Evolutionary conservation across 1,284 basidiomycete genomes (phyloP), one percentile per base, ranked within the genome.

Genomic region (Malassezia japonica): DNA sequence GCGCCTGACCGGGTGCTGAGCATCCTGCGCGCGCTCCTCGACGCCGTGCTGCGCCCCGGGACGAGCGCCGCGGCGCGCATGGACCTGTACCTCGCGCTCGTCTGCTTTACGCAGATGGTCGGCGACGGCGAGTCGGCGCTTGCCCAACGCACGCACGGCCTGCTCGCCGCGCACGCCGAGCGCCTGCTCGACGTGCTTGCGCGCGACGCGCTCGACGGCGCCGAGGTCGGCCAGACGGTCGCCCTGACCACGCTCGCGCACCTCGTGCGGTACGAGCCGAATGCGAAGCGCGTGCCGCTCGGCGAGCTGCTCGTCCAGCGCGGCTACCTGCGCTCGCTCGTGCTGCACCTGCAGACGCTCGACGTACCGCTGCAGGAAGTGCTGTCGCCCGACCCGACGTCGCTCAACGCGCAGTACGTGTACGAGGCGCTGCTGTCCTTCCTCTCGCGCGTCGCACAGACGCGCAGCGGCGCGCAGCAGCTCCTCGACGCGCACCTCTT

Each of bases 151-250:
- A 83, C 82, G 7, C 53, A 53, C 24, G 50, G 74, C 85, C 7
- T 85, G 46, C 75, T 80, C 27, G 77, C 82, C 49, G 56, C 71
- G 1, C 70, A 74, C 29, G 74, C 75, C 40, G 91, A 94, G 53
- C 80, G 84, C 3, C 76, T 98, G 18, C 78, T 91, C 0, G 75
- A 82, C 0, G 78, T 83, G n/a, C 77, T 95, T 24, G 83, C 86
- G 31, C 80, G 87, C 16, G 92, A 98, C 69, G 90, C 89, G 1
- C 85, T 91, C 51, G 90, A 95, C 62, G 90, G 89, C 9, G 82
- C 85, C 25, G 90, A 95, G 70, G 86, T 96, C 0, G 95, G 91
- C 90, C 87, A 90, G 76, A 92, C 91, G 16, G 83, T 91, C 24
- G 85, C 87, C 16, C 92, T 90, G 69, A 85, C 87, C 75, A 77